Evolutionary conservation across 1,284 basidiomycete genomes (phyloP).

Genomic region (Sanguinoderma infundibulare): DNA sequence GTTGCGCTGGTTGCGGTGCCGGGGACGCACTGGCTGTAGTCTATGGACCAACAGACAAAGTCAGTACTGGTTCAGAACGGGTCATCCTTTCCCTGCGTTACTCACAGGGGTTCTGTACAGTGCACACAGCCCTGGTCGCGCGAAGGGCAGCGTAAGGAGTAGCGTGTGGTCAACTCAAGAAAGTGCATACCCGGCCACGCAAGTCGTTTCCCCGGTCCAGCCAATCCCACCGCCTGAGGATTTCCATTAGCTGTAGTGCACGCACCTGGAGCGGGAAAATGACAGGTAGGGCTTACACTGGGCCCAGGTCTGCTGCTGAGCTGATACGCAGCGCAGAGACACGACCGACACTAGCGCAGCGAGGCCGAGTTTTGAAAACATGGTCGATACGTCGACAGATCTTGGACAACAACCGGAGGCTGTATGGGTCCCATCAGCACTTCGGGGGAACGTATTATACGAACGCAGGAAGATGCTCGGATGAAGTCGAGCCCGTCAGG

Average conservation of each 20-base stretch:
- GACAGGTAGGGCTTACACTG: slow-evolving; percentile 33
- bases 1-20: slow-evolving; percentile 15
- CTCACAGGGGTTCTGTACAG: slow-evolving; percentile 44
- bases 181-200: slow-evolving; percentile 42
- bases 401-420: neutral
- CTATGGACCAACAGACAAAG: slow-evolving; percentile 28
- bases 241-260: slow-evolving; percentile 52
- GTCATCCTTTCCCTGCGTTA: slow-evolving; percentile 1
- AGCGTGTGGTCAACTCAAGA: slow-evolving; percentile 7
- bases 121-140: slow-evolving; percentile 38
- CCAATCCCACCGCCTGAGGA: slow-evolving; percentile 48
- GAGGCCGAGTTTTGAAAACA: neutral
- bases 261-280: neutral
- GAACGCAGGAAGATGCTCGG: neutral
- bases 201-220: slow-evolving; percentile 46
- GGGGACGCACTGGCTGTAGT: slow-evolving; percentile 50
- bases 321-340: slow-evolving; percentile 18
- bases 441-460: neutral
- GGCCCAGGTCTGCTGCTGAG: slow-evolving; percentile 30
- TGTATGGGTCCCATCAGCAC: neutral
- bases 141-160: neutral
- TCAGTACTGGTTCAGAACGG: slow-evolving; percentile 25
- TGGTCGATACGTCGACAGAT: neutral
- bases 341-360: slow-evolving; percentile 17
- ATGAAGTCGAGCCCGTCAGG: neutral